phyloP scores from a whole-genome alignment of 208 protist genomes.

The Trypanosoma rangeli region DNA sequence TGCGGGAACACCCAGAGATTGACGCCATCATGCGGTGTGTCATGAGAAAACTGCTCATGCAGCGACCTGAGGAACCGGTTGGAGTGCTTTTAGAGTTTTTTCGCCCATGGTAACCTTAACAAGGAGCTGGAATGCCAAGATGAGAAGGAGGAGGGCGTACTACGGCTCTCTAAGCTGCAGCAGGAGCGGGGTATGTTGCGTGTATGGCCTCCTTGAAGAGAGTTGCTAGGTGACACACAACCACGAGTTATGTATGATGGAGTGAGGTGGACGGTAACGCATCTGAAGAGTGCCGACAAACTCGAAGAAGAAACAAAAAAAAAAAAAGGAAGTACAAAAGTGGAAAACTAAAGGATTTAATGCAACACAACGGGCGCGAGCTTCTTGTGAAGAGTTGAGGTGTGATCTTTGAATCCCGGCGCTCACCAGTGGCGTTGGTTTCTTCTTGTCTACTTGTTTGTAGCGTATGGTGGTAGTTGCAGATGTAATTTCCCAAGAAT shows the following conservation, averaged over 20 bases:
- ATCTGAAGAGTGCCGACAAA: background rate
- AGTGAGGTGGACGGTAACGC: background rate
- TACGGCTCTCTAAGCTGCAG: background rate
- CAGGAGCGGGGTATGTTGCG: conserved; percentile 6
- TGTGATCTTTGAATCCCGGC: background rate
- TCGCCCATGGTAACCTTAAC: conserved; percentile 25
- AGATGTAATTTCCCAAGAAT: conserved; percentile 70
- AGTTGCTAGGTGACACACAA: background rate
- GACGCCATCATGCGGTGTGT: conserved; percentile 54
- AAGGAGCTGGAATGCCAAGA: conserved; percentile 10
- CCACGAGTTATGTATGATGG: background rate
- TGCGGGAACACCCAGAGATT: conserved; percentile 80
- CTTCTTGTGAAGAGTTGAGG: background rate
- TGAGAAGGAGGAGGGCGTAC: conserved; percentile 7
- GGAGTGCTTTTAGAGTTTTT: conserved; percentile 54
- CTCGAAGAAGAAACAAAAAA: background rate
- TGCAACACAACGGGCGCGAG: background rate
- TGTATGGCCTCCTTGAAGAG: conserved; percentile 14
- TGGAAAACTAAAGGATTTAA: background rate
- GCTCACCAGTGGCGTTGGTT: conserved; percentile 6
- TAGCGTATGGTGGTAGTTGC: background rate
- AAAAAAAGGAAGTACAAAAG: background rate
- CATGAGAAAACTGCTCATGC: conserved; percentile 47
- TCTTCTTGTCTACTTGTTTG: conserved; percentile 9
- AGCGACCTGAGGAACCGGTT: conserved; percentile 64